A percentile compares a stretch with the other conserved stretches of the same genome.
Conservation (phyloP, 192 early-diverging fungal species). For the Gonapodya sp. region DNA sequence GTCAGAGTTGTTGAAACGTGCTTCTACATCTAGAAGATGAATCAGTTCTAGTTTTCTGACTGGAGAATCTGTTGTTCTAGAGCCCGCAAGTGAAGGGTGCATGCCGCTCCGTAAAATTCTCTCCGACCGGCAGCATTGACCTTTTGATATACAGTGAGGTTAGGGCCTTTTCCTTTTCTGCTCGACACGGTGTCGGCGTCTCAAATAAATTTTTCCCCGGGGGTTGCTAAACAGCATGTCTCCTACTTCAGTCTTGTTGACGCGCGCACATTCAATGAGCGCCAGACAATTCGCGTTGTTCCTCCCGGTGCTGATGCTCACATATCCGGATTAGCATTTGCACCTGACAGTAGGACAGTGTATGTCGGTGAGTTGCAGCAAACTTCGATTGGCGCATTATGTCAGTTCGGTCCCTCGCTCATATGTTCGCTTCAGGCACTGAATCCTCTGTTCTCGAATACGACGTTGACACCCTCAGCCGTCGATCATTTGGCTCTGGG, state of each 20-base stretch:
- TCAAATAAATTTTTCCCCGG: neutral
- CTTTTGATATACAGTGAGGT: slow-evolving; percentile 69
- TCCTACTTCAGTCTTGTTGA: slow-evolving; percentile 87
- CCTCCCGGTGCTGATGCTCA: slow-evolving; percentile 57
- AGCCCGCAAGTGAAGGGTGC: slow-evolving; percentile 63
- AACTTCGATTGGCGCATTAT: neutral
- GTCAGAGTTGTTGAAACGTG: neutral
- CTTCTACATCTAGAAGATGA: neutral
- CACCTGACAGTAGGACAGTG: slow-evolving; percentile 68
- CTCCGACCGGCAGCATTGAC: slow-evolving; percentile 80
- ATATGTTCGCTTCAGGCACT: slow-evolving; percentile 38
- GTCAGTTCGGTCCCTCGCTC: neutral
- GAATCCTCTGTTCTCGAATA: slow-evolving; percentile 77
- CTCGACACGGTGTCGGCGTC: neutral
- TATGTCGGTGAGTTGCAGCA: slow-evolving; percentile 68
- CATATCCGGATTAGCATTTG: slow-evolving; percentile 76
- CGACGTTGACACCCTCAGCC: slow-evolving; percentile 63
- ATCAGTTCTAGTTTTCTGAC: neutral
- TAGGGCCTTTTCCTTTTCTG: neutral
- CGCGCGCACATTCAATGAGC: slow-evolving; percentile 72
- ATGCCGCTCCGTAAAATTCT: slow-evolving; percentile 86
- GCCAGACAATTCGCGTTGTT: slow-evolving; percentile 71
- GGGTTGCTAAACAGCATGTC: slow-evolving; percentile 37
- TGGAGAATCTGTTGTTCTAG: slow-evolving; percentile 17
- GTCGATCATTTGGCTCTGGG: slow-evolving; percentile 73